Percentiles rank a stretch among this genome's conserved stretches.
Evolutionary conservation across 768 basidiomycete species (phyloP).

Genomic region (Boletus rubroflammeus): DNA sequence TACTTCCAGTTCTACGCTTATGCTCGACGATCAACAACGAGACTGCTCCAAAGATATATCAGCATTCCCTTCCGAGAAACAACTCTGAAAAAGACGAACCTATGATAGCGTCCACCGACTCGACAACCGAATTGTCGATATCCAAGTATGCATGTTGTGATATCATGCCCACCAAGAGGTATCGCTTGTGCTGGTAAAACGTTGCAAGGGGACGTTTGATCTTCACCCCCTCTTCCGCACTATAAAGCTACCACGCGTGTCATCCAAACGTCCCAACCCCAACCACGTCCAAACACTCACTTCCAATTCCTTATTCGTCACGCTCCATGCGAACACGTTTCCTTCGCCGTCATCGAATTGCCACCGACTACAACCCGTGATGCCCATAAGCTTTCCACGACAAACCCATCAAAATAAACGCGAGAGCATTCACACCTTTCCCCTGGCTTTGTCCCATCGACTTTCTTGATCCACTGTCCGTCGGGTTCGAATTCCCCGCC

Average conservation of each 20-base stretch:
- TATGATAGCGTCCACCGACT: slow-evolving; percentile 36
- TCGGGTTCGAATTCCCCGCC: slow-evolving; percentile 24
- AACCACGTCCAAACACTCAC: not conserved
- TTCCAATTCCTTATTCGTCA: slow-evolving; percentile 8
- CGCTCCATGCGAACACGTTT: slow-evolving; percentile 18
- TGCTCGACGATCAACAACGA: slow-evolving; percentile 33
- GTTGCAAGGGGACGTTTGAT: slow-evolving; percentile 31
- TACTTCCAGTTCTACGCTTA: slow-evolving; percentile 19
- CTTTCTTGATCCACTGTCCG: slow-evolving; percentile 31
- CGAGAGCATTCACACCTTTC: slow-evolving; percentile 9
- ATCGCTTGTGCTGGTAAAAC: slow-evolving; percentile 34
- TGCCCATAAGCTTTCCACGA: not conserved
- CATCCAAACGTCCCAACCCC: not conserved
- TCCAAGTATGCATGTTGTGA: slow-evolving; percentile 37
- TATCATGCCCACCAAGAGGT: slow-evolving; percentile 33
- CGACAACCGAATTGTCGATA: slow-evolving; percentile 29
- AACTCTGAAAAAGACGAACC: slow-evolving; percentile 19
- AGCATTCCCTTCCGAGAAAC: not conserved
- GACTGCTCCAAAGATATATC: slow-evolving; percentile 17
- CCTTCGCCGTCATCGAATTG: slow-evolving; percentile 25
- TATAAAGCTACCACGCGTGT: slow-evolving; percentile 23
- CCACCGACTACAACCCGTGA: slow-evolving; percentile 14
- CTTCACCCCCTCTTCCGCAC: slow-evolving; percentile 24
- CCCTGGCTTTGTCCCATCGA: slow-evolving; percentile 12
- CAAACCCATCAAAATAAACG: not conserved